Evolutionary conservation across 805 yeast species (phyloP), one percentile per base, ranked within the genome.

Genomic region (Spathaspora gorwiae): DNA sequence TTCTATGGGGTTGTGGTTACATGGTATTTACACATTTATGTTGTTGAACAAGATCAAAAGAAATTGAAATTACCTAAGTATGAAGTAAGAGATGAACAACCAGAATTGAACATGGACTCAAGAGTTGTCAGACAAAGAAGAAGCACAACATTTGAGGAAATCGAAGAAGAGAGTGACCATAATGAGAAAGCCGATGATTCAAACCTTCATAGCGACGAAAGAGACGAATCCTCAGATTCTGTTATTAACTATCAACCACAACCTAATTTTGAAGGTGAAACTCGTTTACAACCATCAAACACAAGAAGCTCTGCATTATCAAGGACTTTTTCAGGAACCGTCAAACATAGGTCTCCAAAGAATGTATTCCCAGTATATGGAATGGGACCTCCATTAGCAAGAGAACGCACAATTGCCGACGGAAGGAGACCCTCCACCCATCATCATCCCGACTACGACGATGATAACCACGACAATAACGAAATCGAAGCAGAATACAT

Each of bases 301-400:
- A 45, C 60, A 4, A 42, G 49, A 15, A 13, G 37, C 13, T 46
- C 57, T 12, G 42, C 48, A 1, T 19, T 19, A 13, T 47, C 53
- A 5, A 42, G 52, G 11, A 35, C 37, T 2, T 7, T 32, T 19
- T 31, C 42, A n/a, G 15, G 26, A 32, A 27, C 41, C 12, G 30
- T 15, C 8, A 29, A 29, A 30, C 34, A 30, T 6, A 57, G 59
- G 39, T 83, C 90, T 1, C 95, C 92, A 3, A 78, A 78, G 26
- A 88, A 88, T 48, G 90, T 85, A 1, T 86, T 85, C 64, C 94
- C 95, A 0, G 90, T 86, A 2, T 71, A 72, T 53, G 92, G 87
- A 1, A 84, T 86, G 92, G 90, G 87, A 1, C 72, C 69, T 9
- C 85, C 92, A 2, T 59, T 78, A 36, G 64, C 61, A 26, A 66